Conservation (phyloP, 208 protist species). For the Acanthamoeba quina region DNA sequence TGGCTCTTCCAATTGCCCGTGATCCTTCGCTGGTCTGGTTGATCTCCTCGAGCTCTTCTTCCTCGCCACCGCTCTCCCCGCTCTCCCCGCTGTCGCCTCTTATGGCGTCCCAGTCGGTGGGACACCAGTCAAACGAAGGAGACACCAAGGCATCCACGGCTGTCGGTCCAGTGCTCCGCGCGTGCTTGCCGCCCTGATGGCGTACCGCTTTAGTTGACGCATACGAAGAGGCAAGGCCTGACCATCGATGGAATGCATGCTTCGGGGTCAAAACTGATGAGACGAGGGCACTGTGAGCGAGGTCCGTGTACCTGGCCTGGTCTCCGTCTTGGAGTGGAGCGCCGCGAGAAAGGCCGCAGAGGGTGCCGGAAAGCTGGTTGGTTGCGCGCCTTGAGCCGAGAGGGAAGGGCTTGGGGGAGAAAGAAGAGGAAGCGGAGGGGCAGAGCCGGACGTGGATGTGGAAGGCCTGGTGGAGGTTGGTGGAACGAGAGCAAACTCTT, state of each 20-base stretch:
- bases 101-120: neutral
- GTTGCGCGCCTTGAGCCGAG: neutral
- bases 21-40: neutral
- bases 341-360: slow-evolving; percentile 22
- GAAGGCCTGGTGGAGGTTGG: neutral
- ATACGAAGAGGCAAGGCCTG: no score
- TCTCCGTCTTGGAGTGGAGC: slow-evolving; percentile 3
- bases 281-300: no score
- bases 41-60: neutral
- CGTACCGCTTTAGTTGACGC: no score
- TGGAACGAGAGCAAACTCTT: slow-evolving; percentile 64
- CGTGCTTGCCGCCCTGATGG: neutral
- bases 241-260: no score
- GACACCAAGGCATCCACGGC: neutral
- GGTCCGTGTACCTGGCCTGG: neutral
- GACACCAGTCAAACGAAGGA: neutral
- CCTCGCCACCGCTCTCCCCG: neutral
- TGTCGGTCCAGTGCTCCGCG: no score
- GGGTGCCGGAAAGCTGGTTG: neutral
- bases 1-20: neutral
- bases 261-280: no score
- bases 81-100: neutral
- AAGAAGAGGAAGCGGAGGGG: neutral
- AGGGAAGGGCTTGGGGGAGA: neutral
- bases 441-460: neutral